Evolutionary conservation across 495 filamentous ascomycete genomes (phyloP), one percentile per base, ranked within the genome.

Genomic region (Lindgomyces ingoldianus): DNA sequence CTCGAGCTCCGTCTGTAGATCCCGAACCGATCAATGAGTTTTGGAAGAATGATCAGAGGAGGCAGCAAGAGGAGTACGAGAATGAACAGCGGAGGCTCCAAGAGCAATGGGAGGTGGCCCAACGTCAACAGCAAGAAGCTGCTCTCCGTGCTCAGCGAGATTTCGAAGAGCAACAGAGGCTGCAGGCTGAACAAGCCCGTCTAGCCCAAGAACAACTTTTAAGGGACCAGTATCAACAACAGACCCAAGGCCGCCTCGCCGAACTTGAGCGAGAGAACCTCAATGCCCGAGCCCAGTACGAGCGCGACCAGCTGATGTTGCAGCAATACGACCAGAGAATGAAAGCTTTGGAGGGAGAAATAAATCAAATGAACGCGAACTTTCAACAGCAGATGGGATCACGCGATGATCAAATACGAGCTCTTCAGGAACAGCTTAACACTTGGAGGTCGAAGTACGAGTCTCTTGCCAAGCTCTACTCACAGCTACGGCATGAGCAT

Each of bases 371-470:
- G 18, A 91, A 91, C 62, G 83, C 79, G 53, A 97, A 93, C 75
- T 87, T 89, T 68, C 87, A 89, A 27, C 86, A 96, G 75, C 94
- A 98, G 70, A 85, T 87, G 25, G 75, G 81, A 19, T 96, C 93
- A 65, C 93, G 93, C 71, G 94, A 98, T 70, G 94, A 97, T 64
- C 91, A 97, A 73, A 96, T 98, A 68, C 81, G 88, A 47, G 85
- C 94, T 4, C 79, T 98, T 18, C 93, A 97, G 72, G 92, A 96
- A 76, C 92, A 96, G 72, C 88, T 96, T 65, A 96, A 96, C 74
- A 96, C 92, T 1, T 98, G 94, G 94, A 83, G 94, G 58, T 85
- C 90, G 33, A 98, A 98, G 77, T 98, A 98, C 70, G 95, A 98
- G 73, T 89, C 93, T 2, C 79, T 98, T 54, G 94, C 94, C 44